Evolutionary conservation across 108 stramenopile species (phyloP).

Genomic region (Hondaea fermentalgiana): DNA sequence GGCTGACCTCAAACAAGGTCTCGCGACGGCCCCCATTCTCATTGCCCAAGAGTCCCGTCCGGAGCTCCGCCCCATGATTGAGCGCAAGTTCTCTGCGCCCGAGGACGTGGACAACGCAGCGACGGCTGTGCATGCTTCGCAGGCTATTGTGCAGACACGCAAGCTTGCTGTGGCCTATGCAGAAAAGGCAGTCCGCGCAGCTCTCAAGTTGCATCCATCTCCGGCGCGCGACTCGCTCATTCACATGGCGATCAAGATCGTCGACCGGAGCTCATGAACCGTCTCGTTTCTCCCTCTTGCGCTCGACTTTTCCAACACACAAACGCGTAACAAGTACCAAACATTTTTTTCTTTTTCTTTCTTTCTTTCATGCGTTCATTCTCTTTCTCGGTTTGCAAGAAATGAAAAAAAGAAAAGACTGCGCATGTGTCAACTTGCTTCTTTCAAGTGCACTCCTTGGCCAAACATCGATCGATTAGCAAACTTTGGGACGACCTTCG

Average conservation of each 20-base stretch:
- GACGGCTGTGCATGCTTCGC: slow-evolving; percentile 49
- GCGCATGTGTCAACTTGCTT: too few species aligned
- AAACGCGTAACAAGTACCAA: too few species aligned
- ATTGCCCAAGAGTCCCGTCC: slow-evolving; percentile 77
- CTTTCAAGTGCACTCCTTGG: too few species aligned
- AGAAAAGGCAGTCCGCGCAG: slow-evolving; percentile 64
- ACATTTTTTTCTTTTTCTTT: too few species aligned
- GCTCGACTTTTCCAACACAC: too few species aligned
- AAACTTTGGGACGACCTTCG: too few species aligned
- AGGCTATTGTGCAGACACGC: slow-evolving; percentile 70
- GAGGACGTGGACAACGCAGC: slow-evolving; percentile 80
- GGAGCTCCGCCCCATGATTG: slow-evolving; percentile 55
- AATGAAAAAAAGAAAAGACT: too few species aligned
- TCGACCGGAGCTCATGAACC: background rate
- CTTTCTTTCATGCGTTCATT: too few species aligned
- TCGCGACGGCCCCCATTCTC: slow-evolving; percentile 90
- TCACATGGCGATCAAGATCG: slow-evolving; percentile 38
- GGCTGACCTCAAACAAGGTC: slow-evolving; percentile 78
- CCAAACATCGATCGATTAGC: too few species aligned
- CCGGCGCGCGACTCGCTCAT: slow-evolving; percentile 37
- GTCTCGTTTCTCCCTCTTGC: background rate
- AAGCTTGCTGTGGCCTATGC: slow-evolving; percentile 84
- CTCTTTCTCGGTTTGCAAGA: too few species aligned
- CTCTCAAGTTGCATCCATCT: slow-evolving; percentile 26
- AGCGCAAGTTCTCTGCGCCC: slow-evolving; percentile 69